Conservation (phyloP, 768 basidiomycete genomes). For the Naganishia kalamii region DNA sequence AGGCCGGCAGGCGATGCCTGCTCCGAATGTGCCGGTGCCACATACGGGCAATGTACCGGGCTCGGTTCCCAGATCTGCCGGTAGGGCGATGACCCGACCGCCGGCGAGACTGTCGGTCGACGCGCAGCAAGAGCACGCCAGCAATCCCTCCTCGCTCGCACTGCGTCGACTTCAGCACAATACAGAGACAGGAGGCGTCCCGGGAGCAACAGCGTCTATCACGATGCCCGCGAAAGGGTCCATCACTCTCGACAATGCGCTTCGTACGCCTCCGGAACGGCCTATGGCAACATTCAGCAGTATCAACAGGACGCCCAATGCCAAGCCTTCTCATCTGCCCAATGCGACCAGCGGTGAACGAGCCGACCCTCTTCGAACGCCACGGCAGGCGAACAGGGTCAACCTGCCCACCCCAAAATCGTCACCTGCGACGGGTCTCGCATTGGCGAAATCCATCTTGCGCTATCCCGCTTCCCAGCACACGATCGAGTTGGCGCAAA, state of each 20-base stretch:
- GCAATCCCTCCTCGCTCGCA: neutral
- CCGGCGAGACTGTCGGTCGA: neutral
- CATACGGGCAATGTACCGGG: neutral
- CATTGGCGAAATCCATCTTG: constrained; percentile 19
- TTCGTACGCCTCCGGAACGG: constrained; percentile 6
- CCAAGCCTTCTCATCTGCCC: neutral
- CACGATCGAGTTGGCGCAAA: constrained; percentile 26
- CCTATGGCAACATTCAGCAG: neutral
- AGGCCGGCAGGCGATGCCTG: neutral
- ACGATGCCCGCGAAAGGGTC: neutral
- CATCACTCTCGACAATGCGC: neutral
- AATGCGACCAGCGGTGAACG: neutral
- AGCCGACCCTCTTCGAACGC: constrained; percentile 12
- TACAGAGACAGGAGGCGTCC: neutral
- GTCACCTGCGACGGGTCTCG: constrained; percentile 19
- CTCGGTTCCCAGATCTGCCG: neutral
- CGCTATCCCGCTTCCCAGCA: constrained; percentile 17
- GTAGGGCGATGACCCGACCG: neutral
- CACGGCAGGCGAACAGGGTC: constrained; percentile 8
- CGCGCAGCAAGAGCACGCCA: neutral
- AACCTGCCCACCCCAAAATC: constrained; percentile 14
- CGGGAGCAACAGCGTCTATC: neutral
- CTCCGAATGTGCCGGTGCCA: neutral
- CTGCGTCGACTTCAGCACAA: neutral
- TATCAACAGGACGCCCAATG: neutral